Conservation (phyloP, 371 early-diverging fungal species). For the Mortierella sp. region DNA sequence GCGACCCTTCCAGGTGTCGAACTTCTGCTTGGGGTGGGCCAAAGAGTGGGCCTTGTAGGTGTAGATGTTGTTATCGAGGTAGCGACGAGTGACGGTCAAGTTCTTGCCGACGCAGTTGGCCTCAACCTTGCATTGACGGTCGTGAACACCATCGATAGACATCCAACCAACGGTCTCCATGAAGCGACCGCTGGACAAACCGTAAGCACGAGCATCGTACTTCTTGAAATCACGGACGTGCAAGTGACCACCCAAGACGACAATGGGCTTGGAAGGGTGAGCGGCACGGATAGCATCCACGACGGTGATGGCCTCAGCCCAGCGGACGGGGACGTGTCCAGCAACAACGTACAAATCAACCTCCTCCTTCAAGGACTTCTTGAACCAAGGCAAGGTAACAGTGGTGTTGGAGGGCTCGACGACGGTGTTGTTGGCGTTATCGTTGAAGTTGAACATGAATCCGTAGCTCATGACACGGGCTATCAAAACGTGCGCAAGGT, state of each 20-base stretch:
- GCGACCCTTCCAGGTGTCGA: constrained; percentile 62
- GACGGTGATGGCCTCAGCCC: constrained; percentile 61
- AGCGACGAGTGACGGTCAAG: constrained; percentile 67
- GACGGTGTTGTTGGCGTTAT: constrained; percentile 58
- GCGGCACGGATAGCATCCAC: constrained; percentile 65
- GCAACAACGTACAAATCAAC: constrained; percentile 69
- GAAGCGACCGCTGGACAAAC: constrained; percentile 69
- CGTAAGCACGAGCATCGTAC: constrained; percentile 67
- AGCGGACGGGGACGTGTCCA: constrained; percentile 68
- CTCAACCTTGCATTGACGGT: constrained; percentile 37
- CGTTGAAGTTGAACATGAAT: constrained; percentile 66
- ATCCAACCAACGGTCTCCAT: constrained; percentile 73
- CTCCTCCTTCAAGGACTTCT: constrained; percentile 60
- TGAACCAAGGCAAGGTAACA: constrained; percentile 69
- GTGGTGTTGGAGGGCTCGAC: constrained; percentile 62
- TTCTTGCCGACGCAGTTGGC: constrained; percentile 54
- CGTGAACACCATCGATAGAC: constrained; percentile 57
- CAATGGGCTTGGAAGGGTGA: constrained; percentile 66
- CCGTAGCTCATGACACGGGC: constrained; percentile 67
- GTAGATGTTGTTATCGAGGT: constrained; percentile 69
- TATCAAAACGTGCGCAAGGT: neutral
- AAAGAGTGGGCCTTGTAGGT: constrained; percentile 69
- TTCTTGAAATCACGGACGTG: constrained; percentile 69
- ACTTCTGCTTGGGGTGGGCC: constrained; percentile 44
- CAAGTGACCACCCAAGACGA: constrained; percentile 71